Evolutionary conservation across 805 yeast species (phyloP).

Genomic region (Myxozyma geophila): DNA sequence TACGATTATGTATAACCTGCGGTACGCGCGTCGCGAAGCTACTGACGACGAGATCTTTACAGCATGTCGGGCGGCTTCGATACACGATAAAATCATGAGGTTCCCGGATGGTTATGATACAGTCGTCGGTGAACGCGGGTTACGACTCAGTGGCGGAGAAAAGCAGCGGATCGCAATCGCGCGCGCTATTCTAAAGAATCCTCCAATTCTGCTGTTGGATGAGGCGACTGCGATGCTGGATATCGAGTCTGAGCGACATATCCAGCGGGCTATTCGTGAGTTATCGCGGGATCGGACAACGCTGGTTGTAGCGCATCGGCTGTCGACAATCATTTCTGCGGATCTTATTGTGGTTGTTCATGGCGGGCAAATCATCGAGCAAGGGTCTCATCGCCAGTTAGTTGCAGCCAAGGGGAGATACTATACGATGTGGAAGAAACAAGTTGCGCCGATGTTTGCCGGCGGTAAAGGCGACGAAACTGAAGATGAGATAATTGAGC

Average conservation of each 20-base stretch:
- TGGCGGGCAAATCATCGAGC: slow-evolving; percentile 53
- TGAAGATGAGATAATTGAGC: slow-evolving; percentile 4
- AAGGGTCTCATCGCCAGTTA: slow-evolving; percentile 43
- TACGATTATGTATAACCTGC: slow-evolving; percentile 76
- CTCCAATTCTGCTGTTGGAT: slow-evolving; percentile 58
- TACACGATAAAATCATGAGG: slow-evolving; percentile 43
- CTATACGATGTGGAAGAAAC: slow-evolving; percentile 29
- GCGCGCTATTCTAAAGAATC: slow-evolving; percentile 59
- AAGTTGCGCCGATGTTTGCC: slow-evolving; percentile 12
- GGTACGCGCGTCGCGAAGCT: slow-evolving; percentile 68
- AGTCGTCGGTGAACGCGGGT: slow-evolving; percentile 59
- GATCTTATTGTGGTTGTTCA: slow-evolving; percentile 55
- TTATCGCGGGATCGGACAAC: slow-evolving; percentile 49
- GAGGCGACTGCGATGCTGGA: slow-evolving; percentile 72
- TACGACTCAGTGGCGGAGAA: slow-evolving; percentile 68
- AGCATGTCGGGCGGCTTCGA: slow-evolving; percentile 65
- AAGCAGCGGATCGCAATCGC: slow-evolving; percentile 66
- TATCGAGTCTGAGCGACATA: slow-evolving; percentile 62
- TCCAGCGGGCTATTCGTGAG: slow-evolving; percentile 53
- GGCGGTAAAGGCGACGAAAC: background rate
- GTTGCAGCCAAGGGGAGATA: slow-evolving; percentile 30
- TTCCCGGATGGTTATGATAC: slow-evolving; percentile 64
- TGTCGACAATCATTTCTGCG: slow-evolving; percentile 55
- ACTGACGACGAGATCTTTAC: slow-evolving; percentile 63
- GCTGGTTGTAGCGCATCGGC: slow-evolving; percentile 56